Base-by-base conservation (phyloP, 2,329 filamentous ascomycete genomes). In the Fusarium goolgardi region DNA sequence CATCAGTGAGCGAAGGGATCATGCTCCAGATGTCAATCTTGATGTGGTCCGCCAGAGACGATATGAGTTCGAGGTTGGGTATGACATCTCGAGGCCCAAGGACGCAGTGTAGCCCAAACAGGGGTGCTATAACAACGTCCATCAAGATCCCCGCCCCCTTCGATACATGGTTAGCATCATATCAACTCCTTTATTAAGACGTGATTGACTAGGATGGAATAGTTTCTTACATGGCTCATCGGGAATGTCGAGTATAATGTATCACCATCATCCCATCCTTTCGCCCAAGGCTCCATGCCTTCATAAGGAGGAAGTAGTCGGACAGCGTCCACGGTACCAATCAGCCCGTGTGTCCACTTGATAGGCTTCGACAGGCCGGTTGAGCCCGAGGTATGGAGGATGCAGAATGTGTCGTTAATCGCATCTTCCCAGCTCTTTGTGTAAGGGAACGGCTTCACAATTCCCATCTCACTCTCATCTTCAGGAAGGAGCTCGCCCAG, bases 351-450 rank as follows among this genome's bases (percentile, higher is more conserved):
- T 11, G 76, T 75, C 66, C 75, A 74, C 2, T 68, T 55, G 31
- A 82, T 78, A 0, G 78, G 79, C 54, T 83, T 82, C 1, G 79
- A 80, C 0, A 79, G 54, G 3, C 81, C 81, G 4, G 81, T 83
- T 4, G 78, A 76, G 7, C 81, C 81, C 9, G 79, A 82, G 0
- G 81, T 82, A 50, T 82, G 81, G 2, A 81, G 55, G 21, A 78
- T 73, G 39, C 78, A 74, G 11, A 81, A 78, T 1, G 77, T 75
- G 3, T 81, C 79, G 23, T 75, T 65, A 0, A 63, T 65, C 7
- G 76, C 78, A 6, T 77, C 68, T 3, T 76, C 74, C 27, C 75
- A 81, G 6, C 68, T 74, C 46, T 76, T 78, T 6, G 67, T 16
- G 11, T 78, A 81, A 0, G 60, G 63, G 25, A 75, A 79, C 10